phyloP scores from a whole-genome alignment of 441 rosid species.

The Euphorbia celastroides region DNA sequence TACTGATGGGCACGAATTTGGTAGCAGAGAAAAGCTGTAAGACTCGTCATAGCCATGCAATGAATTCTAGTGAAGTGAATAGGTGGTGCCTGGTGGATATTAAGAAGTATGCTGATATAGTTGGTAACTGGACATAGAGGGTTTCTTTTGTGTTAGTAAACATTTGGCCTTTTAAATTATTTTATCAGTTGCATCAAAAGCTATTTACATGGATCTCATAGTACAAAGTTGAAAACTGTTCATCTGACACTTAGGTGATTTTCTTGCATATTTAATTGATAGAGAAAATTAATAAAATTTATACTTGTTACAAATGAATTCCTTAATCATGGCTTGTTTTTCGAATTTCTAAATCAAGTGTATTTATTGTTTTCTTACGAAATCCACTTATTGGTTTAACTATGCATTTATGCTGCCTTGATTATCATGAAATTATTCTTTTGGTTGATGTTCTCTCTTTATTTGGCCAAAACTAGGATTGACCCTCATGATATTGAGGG shows the following conservation, averaged over 20 bases:
- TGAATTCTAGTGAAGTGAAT: background rate
- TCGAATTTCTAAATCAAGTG: no score
- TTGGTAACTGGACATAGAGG: background rate
- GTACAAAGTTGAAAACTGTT: background rate
- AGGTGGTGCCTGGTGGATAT: background rate
- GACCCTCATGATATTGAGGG: background rate
- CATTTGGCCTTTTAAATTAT: background rate
- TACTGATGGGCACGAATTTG: background rate
- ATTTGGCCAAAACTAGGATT: background rate
- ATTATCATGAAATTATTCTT: background rate
- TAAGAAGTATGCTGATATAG: background rate
- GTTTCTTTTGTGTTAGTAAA: background rate
- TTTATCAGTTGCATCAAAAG: background rate
- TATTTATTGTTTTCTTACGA: no score
- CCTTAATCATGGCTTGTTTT: no score
- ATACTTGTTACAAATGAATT: no score
- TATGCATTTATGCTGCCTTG: background rate
- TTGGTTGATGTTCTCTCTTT: background rate
- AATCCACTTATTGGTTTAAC: background rate
- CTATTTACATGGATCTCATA: background rate
- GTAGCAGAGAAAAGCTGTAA: background rate
- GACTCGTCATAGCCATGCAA: background rate
- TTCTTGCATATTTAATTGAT: no score
- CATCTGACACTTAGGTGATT: no score
- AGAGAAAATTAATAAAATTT: no score